Evolutionary conservation across 1,139 yeast species (phyloP).

Genomic region (Saccharomycopsis phalli): DNA sequence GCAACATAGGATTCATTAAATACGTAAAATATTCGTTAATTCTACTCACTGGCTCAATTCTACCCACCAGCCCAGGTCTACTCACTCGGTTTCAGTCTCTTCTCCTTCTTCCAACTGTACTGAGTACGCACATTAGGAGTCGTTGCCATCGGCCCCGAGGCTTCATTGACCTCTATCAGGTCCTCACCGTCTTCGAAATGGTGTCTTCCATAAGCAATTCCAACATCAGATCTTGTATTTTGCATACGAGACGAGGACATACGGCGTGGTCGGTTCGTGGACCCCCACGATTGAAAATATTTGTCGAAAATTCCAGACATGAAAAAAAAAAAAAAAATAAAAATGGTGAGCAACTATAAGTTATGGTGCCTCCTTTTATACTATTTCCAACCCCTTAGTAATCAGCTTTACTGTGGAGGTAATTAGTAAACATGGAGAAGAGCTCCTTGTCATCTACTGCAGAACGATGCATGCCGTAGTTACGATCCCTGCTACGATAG

Average conservation of each 20-base stretch:
- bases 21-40: too few species aligned
- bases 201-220: background rate
- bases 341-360: too few species aligned
- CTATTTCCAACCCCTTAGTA: too few species aligned
- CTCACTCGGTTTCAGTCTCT: constrained; percentile 1
- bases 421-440: too few species aligned
- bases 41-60: background rate
- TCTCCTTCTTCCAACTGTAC: constrained; percentile 12
- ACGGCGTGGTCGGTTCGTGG: constrained; percentile 8
- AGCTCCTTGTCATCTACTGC: too few species aligned
- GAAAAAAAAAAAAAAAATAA: background rate
- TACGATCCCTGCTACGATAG: too few species aligned
- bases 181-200: background rate
- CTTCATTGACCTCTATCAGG: background rate
- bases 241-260: constrained; percentile 11
- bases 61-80: background rate
- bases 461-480: too few species aligned
- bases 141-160: background rate
- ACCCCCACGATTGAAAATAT: constrained; percentile 10
- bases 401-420: too few species aligned
- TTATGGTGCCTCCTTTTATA: too few species aligned
- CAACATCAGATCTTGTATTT: constrained; percentile 16
- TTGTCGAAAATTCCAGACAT: constrained; percentile 20
- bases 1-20: too few species aligned
- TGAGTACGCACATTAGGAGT: constrained; percentile 19